Percentiles rank a stretch among this genome's conserved stretches.
These are phyloP conservation scores for Pseudocercospora musae DNA, from an alignment of 2,329 filamentous ascomycete species.

Conservation along the genomic window DNA sequence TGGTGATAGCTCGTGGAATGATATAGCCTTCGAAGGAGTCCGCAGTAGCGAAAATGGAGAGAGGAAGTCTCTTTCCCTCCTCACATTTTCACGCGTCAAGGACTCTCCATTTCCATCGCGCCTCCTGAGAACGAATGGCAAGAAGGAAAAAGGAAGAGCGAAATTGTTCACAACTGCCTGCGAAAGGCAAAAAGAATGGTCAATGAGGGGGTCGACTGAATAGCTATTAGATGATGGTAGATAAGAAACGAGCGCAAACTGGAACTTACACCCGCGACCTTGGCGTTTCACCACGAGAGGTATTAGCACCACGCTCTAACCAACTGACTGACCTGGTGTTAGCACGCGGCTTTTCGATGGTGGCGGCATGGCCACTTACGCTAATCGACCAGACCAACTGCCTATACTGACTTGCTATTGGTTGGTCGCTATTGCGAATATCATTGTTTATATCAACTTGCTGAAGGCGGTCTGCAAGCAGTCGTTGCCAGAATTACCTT, in stretches of 20 bases:
- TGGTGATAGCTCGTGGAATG: background rate
- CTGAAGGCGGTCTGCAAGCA: no score
- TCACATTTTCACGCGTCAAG: background rate
- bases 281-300: slow-evolving; percentile 14
- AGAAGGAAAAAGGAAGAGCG: background rate
- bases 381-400: background rate
- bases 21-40: background rate
- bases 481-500: no score
- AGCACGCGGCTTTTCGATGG: background rate
- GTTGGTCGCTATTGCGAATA: no score
- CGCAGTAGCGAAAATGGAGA: background rate
- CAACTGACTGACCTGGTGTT: slow-evolving; percentile 19
- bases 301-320: slow-evolving; percentile 29
- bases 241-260: background rate
- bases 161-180: background rate
- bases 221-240: background rate
- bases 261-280: slow-evolving; percentile 24
- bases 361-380: background rate
- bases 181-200: slow-evolving; percentile 1
- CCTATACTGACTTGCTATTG: background rate
- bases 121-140: background rate
- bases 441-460: no score
- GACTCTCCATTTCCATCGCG: background rate
- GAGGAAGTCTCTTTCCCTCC: background rate
- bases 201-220: slow-evolving; percentile 1